Conservation (phyloP, 2,329 filamentous ascomycete genomes). For the Rutstroemia sp. region DNA sequence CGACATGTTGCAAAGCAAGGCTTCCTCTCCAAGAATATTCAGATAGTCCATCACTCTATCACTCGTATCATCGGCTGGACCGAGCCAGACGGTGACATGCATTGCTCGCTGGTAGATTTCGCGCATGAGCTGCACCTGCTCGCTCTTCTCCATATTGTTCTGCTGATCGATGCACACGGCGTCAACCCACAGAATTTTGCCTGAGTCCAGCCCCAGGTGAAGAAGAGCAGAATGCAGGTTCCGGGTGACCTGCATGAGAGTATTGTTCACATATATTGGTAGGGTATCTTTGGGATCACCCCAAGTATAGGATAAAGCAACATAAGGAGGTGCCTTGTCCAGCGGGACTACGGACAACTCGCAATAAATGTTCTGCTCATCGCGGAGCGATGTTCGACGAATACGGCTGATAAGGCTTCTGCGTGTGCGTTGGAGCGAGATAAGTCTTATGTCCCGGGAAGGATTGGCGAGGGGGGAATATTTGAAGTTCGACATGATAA, state of each 20-base stretch:
- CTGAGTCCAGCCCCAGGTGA: neutral
- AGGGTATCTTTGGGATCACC: neutral
- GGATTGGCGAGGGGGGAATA: too few relatives aligned
- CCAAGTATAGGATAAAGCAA: neutral
- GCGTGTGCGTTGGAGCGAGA: too few relatives aligned
- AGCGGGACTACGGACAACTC: too few relatives aligned
- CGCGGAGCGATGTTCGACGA: too few relatives aligned
- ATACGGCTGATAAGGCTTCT: too few relatives aligned
- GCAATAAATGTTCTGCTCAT: too few relatives aligned
- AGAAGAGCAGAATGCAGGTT: neutral
- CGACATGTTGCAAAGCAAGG: too few relatives aligned
- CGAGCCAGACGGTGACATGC: neutral
- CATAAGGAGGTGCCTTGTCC: neutral
- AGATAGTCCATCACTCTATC: too few relatives aligned
- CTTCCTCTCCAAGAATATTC: too few relatives aligned
- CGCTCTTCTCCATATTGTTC: neutral
- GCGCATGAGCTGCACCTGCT: neutral
- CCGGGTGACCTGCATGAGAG: neutral
- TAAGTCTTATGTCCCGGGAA: too few relatives aligned
- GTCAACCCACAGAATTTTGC: neutral
- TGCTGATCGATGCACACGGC: neutral
- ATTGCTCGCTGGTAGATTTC: neutral
- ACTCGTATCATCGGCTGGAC: neutral
- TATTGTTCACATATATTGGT: neutral
- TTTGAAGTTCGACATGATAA: too few relatives aligned